Conservation (phyloP, 1,284 basidiomycete genomes). For the Fomitopsis palustris region DNA sequence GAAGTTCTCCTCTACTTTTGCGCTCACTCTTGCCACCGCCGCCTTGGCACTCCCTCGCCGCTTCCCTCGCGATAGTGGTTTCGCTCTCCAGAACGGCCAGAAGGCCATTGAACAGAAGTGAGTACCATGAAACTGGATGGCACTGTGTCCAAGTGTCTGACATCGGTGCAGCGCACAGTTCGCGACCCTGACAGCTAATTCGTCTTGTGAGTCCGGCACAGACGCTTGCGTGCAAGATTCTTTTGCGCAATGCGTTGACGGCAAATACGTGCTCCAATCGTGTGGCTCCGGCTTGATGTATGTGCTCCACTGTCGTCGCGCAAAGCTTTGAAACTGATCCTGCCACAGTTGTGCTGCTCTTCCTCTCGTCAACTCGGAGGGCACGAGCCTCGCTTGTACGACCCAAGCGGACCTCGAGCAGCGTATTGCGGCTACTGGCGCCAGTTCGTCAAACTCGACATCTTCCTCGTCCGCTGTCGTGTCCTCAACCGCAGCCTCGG, state of each 20-base stretch:
- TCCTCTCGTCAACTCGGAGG: constrained; percentile 41
- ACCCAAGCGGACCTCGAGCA: constrained; percentile 36
- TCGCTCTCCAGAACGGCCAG: constrained; percentile 46
- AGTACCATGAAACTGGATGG: constrained; percentile 11
- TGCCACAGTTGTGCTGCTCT: constrained; percentile 48
- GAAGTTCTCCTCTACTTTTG: constrained; percentile 22
- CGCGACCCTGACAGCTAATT: constrained; percentile 35
- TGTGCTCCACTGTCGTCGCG: constrained; percentile 15
- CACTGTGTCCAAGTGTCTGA: not conserved
- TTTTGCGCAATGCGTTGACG: constrained; percentile 50
- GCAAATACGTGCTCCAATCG: constrained; percentile 40
- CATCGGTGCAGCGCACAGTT: constrained; percentile 40
- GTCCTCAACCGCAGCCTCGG: not conserved
- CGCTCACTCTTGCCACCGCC: constrained; percentile 32
- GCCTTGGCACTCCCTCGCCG: constrained; percentile 35
- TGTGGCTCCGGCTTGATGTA: constrained; percentile 43
- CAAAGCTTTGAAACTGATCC: not conserved
- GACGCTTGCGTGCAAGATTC: constrained; percentile 42
- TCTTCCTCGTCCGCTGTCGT: constrained; percentile 4
- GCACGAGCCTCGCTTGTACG: constrained; percentile 45
- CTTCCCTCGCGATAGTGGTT: constrained; percentile 34
- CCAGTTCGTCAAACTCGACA: constrained; percentile 13
- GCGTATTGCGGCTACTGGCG: constrained; percentile 40
- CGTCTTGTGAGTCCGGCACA: constrained; percentile 42
- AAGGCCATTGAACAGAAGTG: constrained; percentile 53